Percentiles rank a stretch among this genome's conserved stretches.
phyloP scores from a whole-genome alignment of 208 protist genomes.

The Angomonas ambiguus region DNA sequence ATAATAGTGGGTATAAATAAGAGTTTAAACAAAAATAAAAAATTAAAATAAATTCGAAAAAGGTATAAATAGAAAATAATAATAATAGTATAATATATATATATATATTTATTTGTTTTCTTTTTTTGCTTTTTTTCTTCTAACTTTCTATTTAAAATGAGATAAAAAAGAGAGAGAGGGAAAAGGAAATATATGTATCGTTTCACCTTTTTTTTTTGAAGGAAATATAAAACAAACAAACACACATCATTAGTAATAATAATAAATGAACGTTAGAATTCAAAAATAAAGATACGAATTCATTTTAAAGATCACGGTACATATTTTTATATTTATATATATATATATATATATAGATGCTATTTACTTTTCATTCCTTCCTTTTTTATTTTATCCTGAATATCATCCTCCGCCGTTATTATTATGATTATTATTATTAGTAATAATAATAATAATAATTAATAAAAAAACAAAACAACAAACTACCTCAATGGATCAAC shows the following conservation, averaged over 20 bases:
- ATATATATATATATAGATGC: constrained; percentile 9
- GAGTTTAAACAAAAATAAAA: neutral
- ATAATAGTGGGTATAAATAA: neutral
- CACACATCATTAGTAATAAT: neutral
- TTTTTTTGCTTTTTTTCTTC: neutral
- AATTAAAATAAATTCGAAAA: neutral
- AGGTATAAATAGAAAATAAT: neutral
- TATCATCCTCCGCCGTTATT: neutral
- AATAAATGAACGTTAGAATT: neutral
- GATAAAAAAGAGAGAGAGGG: constrained; percentile 15
- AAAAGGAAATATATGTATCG: neutral
- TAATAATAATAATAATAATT: neutral
- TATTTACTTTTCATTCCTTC: neutral
- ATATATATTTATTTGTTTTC: neutral
- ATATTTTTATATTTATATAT: neutral
- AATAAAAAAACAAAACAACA: constrained; percentile 9
- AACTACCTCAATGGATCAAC: too few species aligned
- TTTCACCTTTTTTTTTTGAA: neutral
- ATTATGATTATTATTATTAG: neutral
- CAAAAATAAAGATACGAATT: constrained; percentile 10
- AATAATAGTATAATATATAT: neutral
- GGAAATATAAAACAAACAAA: constrained; percentile 8
- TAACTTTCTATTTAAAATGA: neutral
- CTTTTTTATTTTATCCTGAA: neutral
- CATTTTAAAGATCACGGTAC: constrained; percentile 2